Base-by-base conservation (phyloP, 2,329 filamentous ascomycete genomes). In the Venturia pyrina region DNA sequence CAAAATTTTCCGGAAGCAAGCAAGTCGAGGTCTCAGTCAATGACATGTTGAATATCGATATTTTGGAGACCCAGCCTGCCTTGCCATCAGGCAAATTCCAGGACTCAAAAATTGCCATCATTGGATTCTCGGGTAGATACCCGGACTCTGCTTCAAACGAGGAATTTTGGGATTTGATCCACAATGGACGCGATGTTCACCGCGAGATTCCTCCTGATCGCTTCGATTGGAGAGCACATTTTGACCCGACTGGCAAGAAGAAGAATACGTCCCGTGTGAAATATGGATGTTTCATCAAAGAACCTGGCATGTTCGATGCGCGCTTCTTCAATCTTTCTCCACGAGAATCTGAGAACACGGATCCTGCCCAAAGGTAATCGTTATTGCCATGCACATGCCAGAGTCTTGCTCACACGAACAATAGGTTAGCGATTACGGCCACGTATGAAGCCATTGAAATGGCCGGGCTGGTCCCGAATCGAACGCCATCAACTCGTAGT, bases 291-390 rank as follows among this genome's bases (percentile, higher is more conserved):
- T 75, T 68, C 57, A 64, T 75, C 10, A 67, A 73, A 7, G 62
- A 71, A 8, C 68, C 72, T 1, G 72, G 71, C 15, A 41, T 69
- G 13, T 74, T 74, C 61, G 72, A 74, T 65, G 65, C 69, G 3
- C 68, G 67, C 10, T 71, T 74, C 57, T 74, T 74, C 69, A 70
- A 73, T 64, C 71, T 74, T 57, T 72, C 71, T 6, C 72, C 72
- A 1, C 65, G 69, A 11, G 71, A 75, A 66, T 71, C 73, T 6
- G 46, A 60, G 17, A 67, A 70, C 13, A 69, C 68, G 17, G 73
- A 74, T 65, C 73, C 73, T 8, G 66, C 66, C 24, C 69, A 71
- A 34, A 53, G 48, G 48, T 53, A 21, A 21, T 10, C 10, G 2
- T 53, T 17, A 3, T 7, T 53, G 24, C 48, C 17, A 53, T 15